These are phyloP conservation scores for Mollisia scopiformis DNA, from an alignment of 2,329 filamentous ascomycete species.

Conservation along the genomic window DNA sequence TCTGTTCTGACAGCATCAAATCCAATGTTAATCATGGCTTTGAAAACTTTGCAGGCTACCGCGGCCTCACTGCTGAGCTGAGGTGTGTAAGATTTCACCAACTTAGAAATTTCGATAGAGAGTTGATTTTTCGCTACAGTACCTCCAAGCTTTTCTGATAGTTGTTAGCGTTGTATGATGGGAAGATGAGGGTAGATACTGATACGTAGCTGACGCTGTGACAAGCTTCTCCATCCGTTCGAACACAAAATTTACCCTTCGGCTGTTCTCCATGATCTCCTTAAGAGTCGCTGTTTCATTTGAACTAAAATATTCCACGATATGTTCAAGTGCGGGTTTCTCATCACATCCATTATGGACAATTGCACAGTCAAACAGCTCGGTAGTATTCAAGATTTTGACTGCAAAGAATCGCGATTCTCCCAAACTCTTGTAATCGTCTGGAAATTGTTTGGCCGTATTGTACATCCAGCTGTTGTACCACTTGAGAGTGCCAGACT, in stretches of 20 bases:
- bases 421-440: background rate
- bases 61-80: background rate
- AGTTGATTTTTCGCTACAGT: background rate
- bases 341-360: background rate
- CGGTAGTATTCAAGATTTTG: background rate
- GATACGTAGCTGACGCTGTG: background rate
- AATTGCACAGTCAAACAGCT: background rate
- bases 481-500: background rate
- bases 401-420: background rate
- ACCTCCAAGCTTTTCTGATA: background rate
- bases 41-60: background rate
- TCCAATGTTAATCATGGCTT: background rate
- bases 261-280: background rate
- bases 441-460: background rate
- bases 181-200: background rate
- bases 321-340: background rate
- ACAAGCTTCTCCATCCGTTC: background rate
- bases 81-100: background rate
- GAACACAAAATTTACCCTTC: background rate
- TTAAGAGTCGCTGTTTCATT: background rate
- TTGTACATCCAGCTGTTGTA: background rate
- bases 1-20: background rate
- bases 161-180: background rate
- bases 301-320: background rate
- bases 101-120: background rate